Conservation (phyloP, 2,329 filamentous ascomycete species). For the Neofusicoccum umdonicola region DNA sequence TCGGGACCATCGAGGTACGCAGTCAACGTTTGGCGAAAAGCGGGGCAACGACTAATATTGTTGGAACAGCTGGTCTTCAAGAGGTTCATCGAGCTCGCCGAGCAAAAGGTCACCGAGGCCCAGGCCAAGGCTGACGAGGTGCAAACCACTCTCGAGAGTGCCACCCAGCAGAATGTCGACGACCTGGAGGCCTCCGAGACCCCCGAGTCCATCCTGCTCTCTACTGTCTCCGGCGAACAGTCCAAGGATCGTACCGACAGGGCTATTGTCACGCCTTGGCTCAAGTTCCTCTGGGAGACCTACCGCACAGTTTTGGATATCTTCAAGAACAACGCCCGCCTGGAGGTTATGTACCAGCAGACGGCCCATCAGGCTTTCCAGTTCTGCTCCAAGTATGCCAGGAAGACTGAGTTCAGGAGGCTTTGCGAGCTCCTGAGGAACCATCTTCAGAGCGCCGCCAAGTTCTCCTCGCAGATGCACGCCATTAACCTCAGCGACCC, state of each 20-base stretch:
- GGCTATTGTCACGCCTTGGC: conserved; percentile 96
- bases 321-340: conserved; percentile 95
- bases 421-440: conserved; percentile 97
- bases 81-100: conserved; percentile 95
- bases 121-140: conserved; percentile 96
- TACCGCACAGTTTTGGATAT: conserved; percentile 98
- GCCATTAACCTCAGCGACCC: conserved; percentile 98
- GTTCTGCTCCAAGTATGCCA: conserved; percentile 96
- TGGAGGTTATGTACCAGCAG: conserved; percentile 97
- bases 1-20: conserved; percentile 88
- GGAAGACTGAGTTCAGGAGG: conserved; percentile 98
- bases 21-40: neutral
- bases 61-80: conserved; percentile 71
- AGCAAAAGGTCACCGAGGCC: conserved; percentile 91
- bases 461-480: conserved; percentile 98
- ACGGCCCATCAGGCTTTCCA: conserved; percentile 98
- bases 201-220: conserved; percentile 94
- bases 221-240: conserved; percentile 96
- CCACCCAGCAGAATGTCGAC: conserved; percentile 74
- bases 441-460: conserved; percentile 97
- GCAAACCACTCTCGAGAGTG: conserved; percentile 80
- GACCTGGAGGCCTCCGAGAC: conserved; percentile 97
- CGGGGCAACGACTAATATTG: conserved; percentile 6
- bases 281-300: conserved; percentile 99
- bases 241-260: conserved; percentile 95